These are phyloP conservation scores for Aspergillus coremiiformis DNA, from an alignment of 495 filamentous ascomycete species.

Conservation along the genomic window DNA sequence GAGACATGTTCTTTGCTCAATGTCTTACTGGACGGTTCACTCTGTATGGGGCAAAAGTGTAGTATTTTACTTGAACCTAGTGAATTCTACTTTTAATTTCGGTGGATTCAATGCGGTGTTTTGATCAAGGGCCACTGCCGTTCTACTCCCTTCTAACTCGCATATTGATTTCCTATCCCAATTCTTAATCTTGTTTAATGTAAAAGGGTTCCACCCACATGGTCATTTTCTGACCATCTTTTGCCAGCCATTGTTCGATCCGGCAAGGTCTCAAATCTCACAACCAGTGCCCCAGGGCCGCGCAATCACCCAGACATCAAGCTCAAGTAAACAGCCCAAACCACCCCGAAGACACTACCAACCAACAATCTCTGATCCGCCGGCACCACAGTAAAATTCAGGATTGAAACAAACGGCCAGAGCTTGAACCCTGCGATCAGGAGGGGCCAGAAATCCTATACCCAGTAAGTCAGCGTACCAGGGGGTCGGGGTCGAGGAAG, in stretches of 20 bases:
- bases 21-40: neutral
- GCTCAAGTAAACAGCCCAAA: slow-evolving; percentile 78
- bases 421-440: slow-evolving; percentile 65
- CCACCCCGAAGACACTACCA: slow-evolving; percentile 64
- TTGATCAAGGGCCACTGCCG: neutral
- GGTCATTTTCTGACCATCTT: neutral
- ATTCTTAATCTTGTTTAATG: no score
- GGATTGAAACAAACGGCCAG: slow-evolving; percentile 70
- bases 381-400: slow-evolving; percentile 69
- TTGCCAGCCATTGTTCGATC: neutral
- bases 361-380: slow-evolving; percentile 62
- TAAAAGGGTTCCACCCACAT: neutral
- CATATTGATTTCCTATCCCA: neutral
- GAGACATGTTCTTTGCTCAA: neutral
- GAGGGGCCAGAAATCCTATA: slow-evolving; percentile 58
- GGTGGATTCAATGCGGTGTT: neutral
- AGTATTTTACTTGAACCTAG: neutral
- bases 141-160: no score
- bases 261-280: neutral
- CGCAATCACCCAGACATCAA: slow-evolving; percentile 37
- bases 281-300: neutral
- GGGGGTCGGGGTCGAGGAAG: no score
- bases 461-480: neutral
- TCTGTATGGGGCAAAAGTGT: neutral
- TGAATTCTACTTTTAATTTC: neutral